Percentiles rank a stretch among this genome's conserved stretches.
phyloP scores from a whole-genome alignment of 305 asterid genomes.

The Lippia alba region DNA sequence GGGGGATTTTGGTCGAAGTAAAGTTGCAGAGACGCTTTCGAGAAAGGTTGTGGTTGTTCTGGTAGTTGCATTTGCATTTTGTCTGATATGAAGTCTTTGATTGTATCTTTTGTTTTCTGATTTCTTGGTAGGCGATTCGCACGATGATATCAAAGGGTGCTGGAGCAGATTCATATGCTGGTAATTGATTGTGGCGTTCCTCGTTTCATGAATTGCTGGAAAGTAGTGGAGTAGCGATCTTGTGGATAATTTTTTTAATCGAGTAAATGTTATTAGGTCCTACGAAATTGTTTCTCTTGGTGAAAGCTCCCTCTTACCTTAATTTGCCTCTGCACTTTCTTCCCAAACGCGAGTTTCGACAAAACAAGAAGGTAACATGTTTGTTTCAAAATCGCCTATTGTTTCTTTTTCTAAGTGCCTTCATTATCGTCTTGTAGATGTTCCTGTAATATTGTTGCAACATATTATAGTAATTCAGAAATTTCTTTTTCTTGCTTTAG shows the following conservation, averaged over 20 bases:
- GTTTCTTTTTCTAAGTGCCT: conserved; percentile 6
- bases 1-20: conserved; percentile 60
- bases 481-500: neutral
- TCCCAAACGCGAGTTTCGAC: conserved; percentile 84
- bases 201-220: conserved; percentile 18
- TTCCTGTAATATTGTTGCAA: neutral
- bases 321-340: conserved; percentile 79
- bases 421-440: neutral
- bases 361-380: conserved; percentile 64
- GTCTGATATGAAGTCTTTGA: neutral
- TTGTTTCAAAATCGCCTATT: neutral
- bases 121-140: conserved; percentile 70
- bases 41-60: conserved; percentile 62
- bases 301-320: conserved; percentile 76
- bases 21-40: conserved; percentile 67
- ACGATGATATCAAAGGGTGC: conserved; percentile 81
- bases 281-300: conserved; percentile 78
- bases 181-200: conserved; percentile 41
- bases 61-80: conserved; percentile 21
- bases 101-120: conserved; percentile 6
- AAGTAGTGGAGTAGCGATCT: conserved; percentile 17
- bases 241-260: conserved; percentile 25
- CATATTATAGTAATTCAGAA: conserved; percentile 1
- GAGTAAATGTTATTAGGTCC: conserved; percentile 60
- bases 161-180: conserved; percentile 76